Evolutionary conservation across 768 basidiomycete species (phyloP).

Genomic region (Suillus cothurnatus): DNA sequence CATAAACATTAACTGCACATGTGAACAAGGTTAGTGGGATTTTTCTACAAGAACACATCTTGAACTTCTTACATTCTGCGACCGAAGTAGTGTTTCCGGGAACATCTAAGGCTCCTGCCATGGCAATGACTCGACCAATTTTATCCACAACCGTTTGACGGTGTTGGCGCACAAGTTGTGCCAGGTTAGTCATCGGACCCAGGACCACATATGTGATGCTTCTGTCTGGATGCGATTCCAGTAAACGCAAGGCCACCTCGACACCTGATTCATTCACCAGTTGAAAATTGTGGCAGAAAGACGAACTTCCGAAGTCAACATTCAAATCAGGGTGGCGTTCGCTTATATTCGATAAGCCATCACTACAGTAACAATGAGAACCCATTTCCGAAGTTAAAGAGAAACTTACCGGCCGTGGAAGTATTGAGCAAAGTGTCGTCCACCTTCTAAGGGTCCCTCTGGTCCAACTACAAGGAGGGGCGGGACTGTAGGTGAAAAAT

Average conservation of each 20-base stretch:
- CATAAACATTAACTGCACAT: constrained; percentile 75
- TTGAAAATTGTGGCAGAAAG: constrained; percentile 47
- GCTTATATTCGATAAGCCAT: constrained; percentile 66
- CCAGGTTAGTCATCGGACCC: constrained; percentile 82
- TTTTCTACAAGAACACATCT: constrained; percentile 3
- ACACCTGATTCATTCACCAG: constrained; percentile 48
- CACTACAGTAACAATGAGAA: constrained; percentile 42
- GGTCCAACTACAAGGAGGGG: constrained; percentile 70
- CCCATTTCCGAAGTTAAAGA: background rate
- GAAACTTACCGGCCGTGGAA: constrained; percentile 74
- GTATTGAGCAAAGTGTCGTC: constrained; percentile 74
- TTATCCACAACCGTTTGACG: constrained; percentile 52
- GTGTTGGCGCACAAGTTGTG: constrained; percentile 59
- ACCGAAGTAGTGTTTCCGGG: constrained; percentile 84
- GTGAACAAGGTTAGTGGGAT: background rate
- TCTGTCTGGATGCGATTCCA: constrained; percentile 50
- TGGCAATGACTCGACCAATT: constrained; percentile 78
- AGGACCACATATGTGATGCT: constrained; percentile 73
- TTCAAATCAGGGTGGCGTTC: constrained; percentile 68
- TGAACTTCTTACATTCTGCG: constrained; percentile 71
- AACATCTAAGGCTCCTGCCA: constrained; percentile 94
- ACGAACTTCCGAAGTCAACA: constrained; percentile 11
- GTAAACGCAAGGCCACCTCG: constrained; percentile 57
- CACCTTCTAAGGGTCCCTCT: constrained; percentile 68
- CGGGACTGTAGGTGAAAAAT: constrained; percentile 51